Evolutionary conservation across 2,329 filamentous ascomycete genomes (phyloP), one percentile per base, ranked within the genome.

Genomic region (Leptodontidium sp.): DNA sequence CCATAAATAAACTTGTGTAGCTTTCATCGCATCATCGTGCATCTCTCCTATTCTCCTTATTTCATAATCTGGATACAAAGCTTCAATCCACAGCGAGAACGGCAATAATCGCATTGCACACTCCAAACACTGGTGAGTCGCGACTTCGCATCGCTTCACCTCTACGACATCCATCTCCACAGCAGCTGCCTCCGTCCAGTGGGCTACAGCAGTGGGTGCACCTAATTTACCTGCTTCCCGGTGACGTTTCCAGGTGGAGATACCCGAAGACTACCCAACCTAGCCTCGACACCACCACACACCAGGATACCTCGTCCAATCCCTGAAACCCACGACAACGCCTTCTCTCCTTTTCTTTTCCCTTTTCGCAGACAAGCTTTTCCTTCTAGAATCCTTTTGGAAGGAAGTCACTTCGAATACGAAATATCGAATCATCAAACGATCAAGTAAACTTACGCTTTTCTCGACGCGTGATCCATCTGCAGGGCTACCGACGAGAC

Each of bases 111-210:
- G 12, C 26, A 35, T 55, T 29, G 15, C 52, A 55, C 4, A 55
- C 26, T 26, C 32, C 52, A 55, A 55, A 55, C 52, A 55, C 52
- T 35, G 52, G 29, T 35, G 29, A 55, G 29, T 32, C 29, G 29
- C 6, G 29, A 32, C 29, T 32, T 32, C 29, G 29, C 29, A 32
- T 32, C 29, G 29, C 24, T 29, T 53, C 50, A 47, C 15, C 15
- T 53, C 50, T 14, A 55, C 47, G 26, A 26, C 50, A 29, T 55
- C 52, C 50, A 29, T 55, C 52, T 35, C 52, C 52, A 55, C 52
- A 17, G 9, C 52, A 40, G 29, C 29, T 32, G 6, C 29, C 29
- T 32, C 29, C 29, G 29, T 40, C 7, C 38, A 40, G 38, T 40
- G 38, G 38, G 38, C 38, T 40, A 12, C 11, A 40, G 38, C 11